Base-by-base conservation (phyloP, 1,284 basidiomycete genomes). In the Trichosporon sp. region DNA sequence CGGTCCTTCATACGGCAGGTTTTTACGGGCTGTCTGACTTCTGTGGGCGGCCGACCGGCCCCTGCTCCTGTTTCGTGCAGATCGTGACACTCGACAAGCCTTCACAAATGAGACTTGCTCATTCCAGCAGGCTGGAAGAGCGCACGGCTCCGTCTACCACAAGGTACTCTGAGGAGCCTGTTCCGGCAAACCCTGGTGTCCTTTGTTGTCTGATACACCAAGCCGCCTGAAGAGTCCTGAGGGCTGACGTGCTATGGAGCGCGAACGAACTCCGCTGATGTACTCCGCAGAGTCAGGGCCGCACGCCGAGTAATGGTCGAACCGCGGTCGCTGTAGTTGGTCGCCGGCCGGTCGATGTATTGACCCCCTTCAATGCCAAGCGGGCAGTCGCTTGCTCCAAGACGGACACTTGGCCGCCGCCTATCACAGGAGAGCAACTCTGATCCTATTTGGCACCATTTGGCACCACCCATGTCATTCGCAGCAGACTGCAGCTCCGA, bases 161-260 rank as follows among this genome's bases (percentile, higher is more conserved):
- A 7, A 12, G 4, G 19, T 37, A 19, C n/a, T 54, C 51, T 54
- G 51, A 54, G 51, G 51, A 10, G 21, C n/a, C 26, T 7, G 51
- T 54, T 16, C 21, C 14, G 19, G 43, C 7, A n/a, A 2, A 4
- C n/a, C 43, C 43, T 46, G 19, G 8, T 21, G 6, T 26, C 26
- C 51, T 54, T 26, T 26, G 6, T 54, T 26, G 19, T 21, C 10
- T 54, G 51, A 54, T 5, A 21, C 19, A 54, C 8, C 11, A 6
- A 1, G 10, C 51, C 10, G 51, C 10, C 8, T 37, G 35, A 37
- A 5, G 5, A 10, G 1, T 37, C 51, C 51, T 54, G n/a, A 7
- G 10, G 51, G 51, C 51, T 54, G 51, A 54, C 51, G 51, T 54
- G 51, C 51, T 54, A 54, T n/a, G 51, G 51, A 3, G 51, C n/a